Conservation (phyloP, 192 early-diverging fungal species). For the Gigaspora rosea region DNA sequence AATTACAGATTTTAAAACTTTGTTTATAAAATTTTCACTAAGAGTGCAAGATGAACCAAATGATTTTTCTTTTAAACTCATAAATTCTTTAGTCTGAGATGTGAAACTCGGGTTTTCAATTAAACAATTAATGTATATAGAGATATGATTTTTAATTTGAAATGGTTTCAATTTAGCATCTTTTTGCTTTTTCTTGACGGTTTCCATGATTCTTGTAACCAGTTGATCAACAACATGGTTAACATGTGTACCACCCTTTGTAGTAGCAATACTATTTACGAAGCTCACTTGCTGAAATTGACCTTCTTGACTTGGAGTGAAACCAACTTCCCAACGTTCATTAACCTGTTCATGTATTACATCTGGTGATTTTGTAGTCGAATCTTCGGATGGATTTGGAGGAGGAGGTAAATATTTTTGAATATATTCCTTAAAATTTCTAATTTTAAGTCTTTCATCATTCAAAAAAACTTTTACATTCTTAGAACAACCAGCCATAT, state of each 20-base stretch:
- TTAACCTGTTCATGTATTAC: slow-evolving; percentile 76
- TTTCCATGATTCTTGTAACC: slow-evolving; percentile 64
- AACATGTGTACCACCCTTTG: slow-evolving; percentile 91
- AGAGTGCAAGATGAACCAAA: slow-evolving; percentile 84
- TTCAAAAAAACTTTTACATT: slow-evolving; percentile 90
- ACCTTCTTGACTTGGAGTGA: slow-evolving; percentile 82
- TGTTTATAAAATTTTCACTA: slow-evolving; percentile 63
- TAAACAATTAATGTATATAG: slow-evolving; percentile 90
- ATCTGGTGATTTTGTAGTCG: slow-evolving; percentile 38
- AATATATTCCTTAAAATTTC: slow-evolving; percentile 88
- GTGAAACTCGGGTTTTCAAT: slow-evolving; percentile 97
- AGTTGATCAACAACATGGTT: slow-evolving; percentile 83
- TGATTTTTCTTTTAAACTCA: slow-evolving; percentile 73
- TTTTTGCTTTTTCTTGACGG: slow-evolving; percentile 76
- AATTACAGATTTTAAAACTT: slow-evolving; percentile 71
- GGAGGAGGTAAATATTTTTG: slow-evolving; percentile 66
- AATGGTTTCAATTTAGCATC: slow-evolving; percentile 71
- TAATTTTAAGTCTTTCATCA: slow-evolving; percentile 78
- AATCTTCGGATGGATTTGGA: neutral
- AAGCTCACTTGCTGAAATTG: slow-evolving; percentile 95
- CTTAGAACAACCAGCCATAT: slow-evolving; percentile 84
- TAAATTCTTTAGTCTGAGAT: slow-evolving; percentile 95
- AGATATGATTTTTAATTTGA: slow-evolving; percentile 89
- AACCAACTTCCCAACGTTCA: slow-evolving; percentile 92
- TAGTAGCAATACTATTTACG: slow-evolving; percentile 95